Base-by-base conservation (phyloP, 2,329 filamentous ascomycete genomes). In the Aspergillus neotritici region DNA sequence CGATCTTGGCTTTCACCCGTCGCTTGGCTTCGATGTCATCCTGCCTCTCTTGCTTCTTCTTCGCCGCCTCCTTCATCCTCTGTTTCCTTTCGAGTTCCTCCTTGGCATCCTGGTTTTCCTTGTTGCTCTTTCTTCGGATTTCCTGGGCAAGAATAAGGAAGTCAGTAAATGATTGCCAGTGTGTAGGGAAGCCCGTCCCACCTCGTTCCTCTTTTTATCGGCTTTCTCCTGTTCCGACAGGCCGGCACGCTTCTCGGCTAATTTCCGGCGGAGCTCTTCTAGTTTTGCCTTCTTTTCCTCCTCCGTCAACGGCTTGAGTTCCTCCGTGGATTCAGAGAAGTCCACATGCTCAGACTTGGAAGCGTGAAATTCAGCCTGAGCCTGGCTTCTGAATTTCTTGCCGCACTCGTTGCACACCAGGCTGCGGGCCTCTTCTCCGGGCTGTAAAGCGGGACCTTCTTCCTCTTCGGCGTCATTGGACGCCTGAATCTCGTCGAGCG, bases 401-500 rank as follows among this genome's bases (percentile, higher is more conserved):
- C 86, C 85, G 62, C 93, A 98, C 44, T 96, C 91, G 52, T 95
- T 93, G 77, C 93, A 98, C 39, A 94, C 78, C 43, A 97, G 80
- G 37, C 88, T 94, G 59, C 82, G 79, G 43, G 89, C 86, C 43
- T 79, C 73, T 57, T 84, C 80, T 46, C 84, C 87, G 2, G 79
- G 79, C 56, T 86, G 75, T 3, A 90, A 72, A n/a, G 80, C 77
- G 4, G 82, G 77, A 9, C 80, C 78, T 55, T 84, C 74, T 29
- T 76, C 73, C 36, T 72, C 69, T 50, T 72, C 74, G 2, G 74
- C 75, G 7, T 79, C 74, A 3, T 72, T 69, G 3, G 76, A 69
- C 3, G 71, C 71, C 50, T 86, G 78, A 49, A 97, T 83, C 45
- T 94, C 84, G 31, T 96, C 89, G 33, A 95, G 64, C 1, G 86